phyloP scores from a whole-genome alignment of 2,329 filamentous ascomycete genomes.

The Fusarium lateritium region DNA sequence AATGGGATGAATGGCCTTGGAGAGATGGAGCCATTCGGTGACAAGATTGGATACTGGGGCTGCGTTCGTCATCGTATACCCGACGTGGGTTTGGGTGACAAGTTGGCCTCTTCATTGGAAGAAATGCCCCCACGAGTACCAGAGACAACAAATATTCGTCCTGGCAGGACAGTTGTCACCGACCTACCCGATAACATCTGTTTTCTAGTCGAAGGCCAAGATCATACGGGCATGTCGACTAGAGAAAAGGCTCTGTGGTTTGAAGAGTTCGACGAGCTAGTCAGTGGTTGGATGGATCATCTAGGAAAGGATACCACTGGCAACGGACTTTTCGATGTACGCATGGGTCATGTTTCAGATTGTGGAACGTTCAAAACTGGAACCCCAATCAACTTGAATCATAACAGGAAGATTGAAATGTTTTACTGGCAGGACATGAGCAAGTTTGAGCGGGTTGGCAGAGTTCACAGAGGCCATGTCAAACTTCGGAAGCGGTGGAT shows the following conservation, averaged over 20 bases:
- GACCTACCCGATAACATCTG: neutral
- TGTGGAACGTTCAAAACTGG: neutral
- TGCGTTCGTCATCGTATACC: neutral
- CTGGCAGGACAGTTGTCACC: neutral
- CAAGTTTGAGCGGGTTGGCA: neutral
- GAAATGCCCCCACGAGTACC: neutral
- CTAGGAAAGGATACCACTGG: neutral
- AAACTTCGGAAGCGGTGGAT: neutral
- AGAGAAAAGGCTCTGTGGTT: neutral
- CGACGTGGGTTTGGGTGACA: neutral
- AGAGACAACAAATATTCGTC: neutral
- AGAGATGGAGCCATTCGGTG: neutral
- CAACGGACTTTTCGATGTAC: neutral
- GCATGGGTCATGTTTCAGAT: neutral
- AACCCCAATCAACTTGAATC: neutral
- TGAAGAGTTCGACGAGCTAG: neutral
- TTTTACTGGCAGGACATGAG: constrained; percentile 3
- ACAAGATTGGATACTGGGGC: neutral
- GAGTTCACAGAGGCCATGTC: neutral
- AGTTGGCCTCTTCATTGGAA: neutral
- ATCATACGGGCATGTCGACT: neutral
- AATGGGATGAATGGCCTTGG: neutral
- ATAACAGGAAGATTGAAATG: constrained; percentile 2
- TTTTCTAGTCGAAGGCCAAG: neutral
- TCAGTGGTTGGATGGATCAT: neutral